Conservation (phyloP, 805 yeast genomes). For the Candida quercuum region DNA sequence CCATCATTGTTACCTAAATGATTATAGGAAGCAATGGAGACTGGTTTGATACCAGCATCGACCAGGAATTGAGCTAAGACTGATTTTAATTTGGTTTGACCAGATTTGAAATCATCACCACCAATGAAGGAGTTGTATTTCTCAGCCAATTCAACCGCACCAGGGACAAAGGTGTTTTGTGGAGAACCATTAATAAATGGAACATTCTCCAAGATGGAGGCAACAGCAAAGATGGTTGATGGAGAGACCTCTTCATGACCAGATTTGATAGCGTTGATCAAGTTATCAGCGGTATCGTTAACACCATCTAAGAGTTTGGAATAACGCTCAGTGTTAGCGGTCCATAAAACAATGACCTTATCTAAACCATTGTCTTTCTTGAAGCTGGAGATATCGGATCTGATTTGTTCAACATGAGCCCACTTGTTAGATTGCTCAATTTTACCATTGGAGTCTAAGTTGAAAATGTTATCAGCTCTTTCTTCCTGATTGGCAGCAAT, state of each 20-base stretch:
- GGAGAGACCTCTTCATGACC: constrained; percentile 87
- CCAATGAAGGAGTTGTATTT: constrained; percentile 72
- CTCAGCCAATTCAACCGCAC: constrained; percentile 87
- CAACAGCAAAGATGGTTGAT: constrained; percentile 91
- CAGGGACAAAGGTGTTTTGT: constrained; percentile 96
- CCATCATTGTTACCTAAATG: constrained; percentile 98
- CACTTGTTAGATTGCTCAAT: constrained; percentile 63
- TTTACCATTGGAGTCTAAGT: constrained; percentile 45
- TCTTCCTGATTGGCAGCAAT: constrained; percentile 92
- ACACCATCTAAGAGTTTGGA: constrained; percentile 73
- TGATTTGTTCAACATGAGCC: constrained; percentile 82
- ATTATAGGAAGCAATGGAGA: constrained; percentile 92
- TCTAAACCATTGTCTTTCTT: constrained; percentile 69
- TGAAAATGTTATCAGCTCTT: constrained; percentile 84
- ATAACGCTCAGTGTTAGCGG: constrained; percentile 95
- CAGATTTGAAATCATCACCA: constrained; percentile 96
- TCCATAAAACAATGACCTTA: constrained; percentile 89
- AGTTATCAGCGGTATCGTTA: constrained; percentile 82
- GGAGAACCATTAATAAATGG: constrained; percentile 97
- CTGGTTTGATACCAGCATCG: constrained; percentile 95
- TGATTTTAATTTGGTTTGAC: constrained; percentile 95
- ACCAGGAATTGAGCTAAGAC: constrained; percentile 93
- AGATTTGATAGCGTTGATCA: constrained; percentile 64
- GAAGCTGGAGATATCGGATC: constrained; percentile 78
- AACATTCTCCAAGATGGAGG: constrained; percentile 79